phyloP scores from a whole-genome alignment of 768 basidiomycete species.

The Sporobolomyces roseus region DNA sequence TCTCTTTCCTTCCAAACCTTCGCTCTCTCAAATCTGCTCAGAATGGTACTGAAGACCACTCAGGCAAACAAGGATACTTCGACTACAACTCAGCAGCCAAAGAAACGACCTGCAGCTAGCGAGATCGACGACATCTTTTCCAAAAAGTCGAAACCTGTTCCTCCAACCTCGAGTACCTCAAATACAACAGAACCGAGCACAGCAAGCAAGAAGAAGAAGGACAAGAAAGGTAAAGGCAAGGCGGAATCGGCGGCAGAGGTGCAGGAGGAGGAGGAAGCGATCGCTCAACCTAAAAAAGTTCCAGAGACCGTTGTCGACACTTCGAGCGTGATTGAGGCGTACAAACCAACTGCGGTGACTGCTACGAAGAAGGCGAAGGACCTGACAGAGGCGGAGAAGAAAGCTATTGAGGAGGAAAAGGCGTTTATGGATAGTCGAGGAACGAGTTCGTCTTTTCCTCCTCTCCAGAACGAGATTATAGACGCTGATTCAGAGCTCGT shows the following conservation, averaged over 20 bases:
- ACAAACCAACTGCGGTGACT: slow-evolving; percentile 10
- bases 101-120: slow-evolving; percentile 21
- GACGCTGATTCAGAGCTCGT: too few species aligned
- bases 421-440: slow-evolving; percentile 40
- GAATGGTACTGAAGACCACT: not conserved
- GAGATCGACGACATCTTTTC: slow-evolving; percentile 43
- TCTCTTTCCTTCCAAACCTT: too few species aligned
- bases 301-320: slow-evolving; percentile 35
- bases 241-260: not conserved
- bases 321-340: slow-evolving; percentile 28
- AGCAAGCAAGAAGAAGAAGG: not conserved
- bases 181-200: not conserved
- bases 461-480: too few species aligned
- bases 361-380: slow-evolving; percentile 12
- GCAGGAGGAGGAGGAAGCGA: not conserved
- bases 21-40: not conserved
- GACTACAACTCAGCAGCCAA: slow-evolving; percentile 4
- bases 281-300: slow-evolving; percentile 11
- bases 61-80: too few species aligned
- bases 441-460: slow-evolving; percentile 5
- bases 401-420: slow-evolving; percentile 33
- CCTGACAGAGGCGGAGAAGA: slow-evolving; percentile 26
- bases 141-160: slow-evolving; percentile 28
- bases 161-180: slow-evolving; percentile 1
- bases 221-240: slow-evolving; percentile 19